Evolutionary conservation across 2,329 filamentous ascomycete species (phyloP).

Genomic region (Fusarium lateritium): DNA sequence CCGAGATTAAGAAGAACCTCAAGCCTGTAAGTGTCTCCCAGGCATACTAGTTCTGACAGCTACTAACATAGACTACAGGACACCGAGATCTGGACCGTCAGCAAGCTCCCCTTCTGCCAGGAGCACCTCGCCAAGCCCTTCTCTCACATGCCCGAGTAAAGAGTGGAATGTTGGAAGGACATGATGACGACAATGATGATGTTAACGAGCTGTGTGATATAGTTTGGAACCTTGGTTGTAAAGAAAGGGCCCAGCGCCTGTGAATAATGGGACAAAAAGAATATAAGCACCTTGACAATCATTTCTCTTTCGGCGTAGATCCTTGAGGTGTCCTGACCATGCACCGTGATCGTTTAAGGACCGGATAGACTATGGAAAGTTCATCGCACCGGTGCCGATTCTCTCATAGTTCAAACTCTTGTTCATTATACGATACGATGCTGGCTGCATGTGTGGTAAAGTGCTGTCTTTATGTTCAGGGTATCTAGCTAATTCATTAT

Average conservation of each 20-base stretch:
- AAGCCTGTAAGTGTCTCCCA: conserved; percentile 68
- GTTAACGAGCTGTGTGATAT: conserved; percentile 1
- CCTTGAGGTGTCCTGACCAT: background rate
- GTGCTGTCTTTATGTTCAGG: conserved; percentile 8
- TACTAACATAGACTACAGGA: conserved; percentile 59
- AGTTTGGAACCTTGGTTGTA: background rate
- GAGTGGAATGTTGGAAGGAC: background rate
- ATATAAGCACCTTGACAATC: background rate
- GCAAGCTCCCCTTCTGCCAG: conserved; percentile 79
- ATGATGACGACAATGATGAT: conserved; percentile 26
- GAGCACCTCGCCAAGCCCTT: conserved; percentile 76
- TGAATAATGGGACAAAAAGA: conserved; percentile 7
- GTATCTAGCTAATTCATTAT: conserved; percentile 30
- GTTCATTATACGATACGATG: background rate
- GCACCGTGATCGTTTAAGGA: background rate
- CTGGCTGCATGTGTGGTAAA: background rate
- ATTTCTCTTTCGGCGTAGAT: background rate
- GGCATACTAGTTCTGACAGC: background rate
- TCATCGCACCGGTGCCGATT: background rate
- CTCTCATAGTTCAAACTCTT: background rate
- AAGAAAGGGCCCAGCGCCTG: background rate
- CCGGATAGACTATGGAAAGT: background rate
- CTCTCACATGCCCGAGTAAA: conserved; percentile 73
- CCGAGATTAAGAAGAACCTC: conserved; percentile 76
- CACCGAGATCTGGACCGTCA: conserved; percentile 78